phyloP scores from a whole-genome alignment of 2,329 filamentous ascomycete species.

The Calcarisporium arbuscula region DNA sequence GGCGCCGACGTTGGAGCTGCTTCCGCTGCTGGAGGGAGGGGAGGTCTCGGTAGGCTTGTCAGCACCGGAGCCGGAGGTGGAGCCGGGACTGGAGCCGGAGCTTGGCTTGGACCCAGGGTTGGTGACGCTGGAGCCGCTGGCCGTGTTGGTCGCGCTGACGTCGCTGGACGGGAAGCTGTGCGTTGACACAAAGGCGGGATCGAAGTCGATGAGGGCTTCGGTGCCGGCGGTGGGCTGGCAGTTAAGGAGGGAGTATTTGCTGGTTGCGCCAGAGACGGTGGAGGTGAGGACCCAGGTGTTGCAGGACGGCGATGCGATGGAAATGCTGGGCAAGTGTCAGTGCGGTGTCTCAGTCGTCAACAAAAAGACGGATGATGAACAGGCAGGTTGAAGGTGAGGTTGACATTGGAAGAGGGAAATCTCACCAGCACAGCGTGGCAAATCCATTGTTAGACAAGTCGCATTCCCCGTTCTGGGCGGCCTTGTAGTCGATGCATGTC shows the following conservation, averaged over 20 bases:
- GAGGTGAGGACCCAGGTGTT: constrained; percentile 23
- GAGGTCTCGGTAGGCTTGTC: too few species aligned
- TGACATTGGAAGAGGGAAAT: not conserved
- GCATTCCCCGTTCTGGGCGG: constrained; percentile 18
- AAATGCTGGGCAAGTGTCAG: constrained; percentile 11
- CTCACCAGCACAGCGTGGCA: constrained; percentile 30
- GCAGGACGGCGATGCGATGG: constrained; percentile 13
- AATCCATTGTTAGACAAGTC: too few species aligned
- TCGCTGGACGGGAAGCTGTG: constrained; percentile 11
- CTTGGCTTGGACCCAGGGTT: constrained; percentile 7
- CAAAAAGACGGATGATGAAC: too few species aligned
- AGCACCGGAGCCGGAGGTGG: too few species aligned
- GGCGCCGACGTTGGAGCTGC: constrained; percentile 29
- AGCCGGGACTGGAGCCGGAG: too few species aligned
- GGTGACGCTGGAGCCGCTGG: constrained; percentile 3
- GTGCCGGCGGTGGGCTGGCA: constrained; percentile 19
- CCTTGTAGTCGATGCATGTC: constrained; percentile 22
- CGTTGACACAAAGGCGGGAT: constrained; percentile 18
- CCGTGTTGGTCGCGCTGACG: constrained; percentile 1
- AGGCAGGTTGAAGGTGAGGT: not conserved
- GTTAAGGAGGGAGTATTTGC: constrained; percentile 18
- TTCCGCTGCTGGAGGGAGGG: constrained; percentile 5
- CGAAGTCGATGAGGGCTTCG: constrained; percentile 22
- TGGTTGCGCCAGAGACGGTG: constrained; percentile 9
- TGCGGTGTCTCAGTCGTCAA: not conserved